These are phyloP conservation scores for Beta corolliflora DNA, from an alignment of 179 eudicot genomes.

Conservation along the genomic window DNA sequence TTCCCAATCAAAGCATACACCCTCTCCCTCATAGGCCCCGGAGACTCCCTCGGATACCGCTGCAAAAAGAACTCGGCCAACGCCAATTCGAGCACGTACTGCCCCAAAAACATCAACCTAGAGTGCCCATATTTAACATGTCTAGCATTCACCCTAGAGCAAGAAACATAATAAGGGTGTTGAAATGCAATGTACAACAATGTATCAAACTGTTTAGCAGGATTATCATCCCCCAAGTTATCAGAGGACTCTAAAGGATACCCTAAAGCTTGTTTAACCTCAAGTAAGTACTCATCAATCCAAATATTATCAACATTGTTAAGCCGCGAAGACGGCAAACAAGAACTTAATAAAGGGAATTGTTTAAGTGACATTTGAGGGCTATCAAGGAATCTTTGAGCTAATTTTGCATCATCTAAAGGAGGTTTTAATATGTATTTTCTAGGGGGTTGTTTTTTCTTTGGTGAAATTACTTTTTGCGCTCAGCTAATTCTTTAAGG, in stretches of 20 bases:
- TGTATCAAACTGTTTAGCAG: constrained; percentile 92
- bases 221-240: constrained; percentile 71
- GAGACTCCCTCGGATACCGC: constrained; percentile 93
- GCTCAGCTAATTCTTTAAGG: constrained; percentile 77
- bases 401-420: constrained; percentile 70
- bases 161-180: constrained; percentile 71
- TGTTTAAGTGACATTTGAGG: constrained; percentile 87
- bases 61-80: constrained; percentile 91
- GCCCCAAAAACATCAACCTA: constrained; percentile 79
- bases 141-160: constrained; percentile 74
- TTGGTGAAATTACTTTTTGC: constrained; percentile 65
- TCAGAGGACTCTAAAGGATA: constrained; percentile 83
- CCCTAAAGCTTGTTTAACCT: constrained; percentile 93
- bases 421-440: constrained; percentile 90
- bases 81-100: constrained; percentile 83
- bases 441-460: constrained; percentile 64
- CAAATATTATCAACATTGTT: constrained; percentile 69
- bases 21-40: constrained; percentile 98
- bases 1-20: constrained; percentile 92
- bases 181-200: constrained; percentile 88
- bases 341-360: constrained; percentile 88
- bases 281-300: constrained; percentile 91
- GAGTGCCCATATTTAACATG: constrained; percentile 93
- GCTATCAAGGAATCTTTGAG: constrained; percentile 75
- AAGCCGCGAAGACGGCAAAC: constrained; percentile 67